phyloP scores from a whole-genome alignment of 2,329 filamentous ascomycete species.

The Penicillium aurantiogriseum region DNA sequence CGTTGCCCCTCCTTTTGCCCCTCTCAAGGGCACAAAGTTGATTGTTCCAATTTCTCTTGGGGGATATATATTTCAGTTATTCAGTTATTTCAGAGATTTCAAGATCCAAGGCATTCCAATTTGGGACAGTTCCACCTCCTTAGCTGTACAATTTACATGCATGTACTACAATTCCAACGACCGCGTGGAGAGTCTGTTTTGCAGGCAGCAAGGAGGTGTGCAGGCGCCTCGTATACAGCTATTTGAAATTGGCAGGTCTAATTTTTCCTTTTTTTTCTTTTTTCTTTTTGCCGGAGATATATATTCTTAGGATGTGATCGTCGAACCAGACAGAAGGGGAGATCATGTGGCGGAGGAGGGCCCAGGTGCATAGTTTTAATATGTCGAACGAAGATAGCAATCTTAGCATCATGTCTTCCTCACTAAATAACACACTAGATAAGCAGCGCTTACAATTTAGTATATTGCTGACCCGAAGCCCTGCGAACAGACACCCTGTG shows the following conservation, averaged over 20 bases:
- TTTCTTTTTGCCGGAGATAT: neutral
- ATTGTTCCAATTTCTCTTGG: neutral
- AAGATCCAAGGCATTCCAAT: neutral
- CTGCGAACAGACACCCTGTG: neutral
- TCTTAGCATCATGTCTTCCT: neutral
- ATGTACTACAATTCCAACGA: neutral
- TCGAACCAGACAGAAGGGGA: conserved; percentile 6
- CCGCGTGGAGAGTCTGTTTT: conserved; percentile 13
- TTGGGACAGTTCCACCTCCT: neutral
- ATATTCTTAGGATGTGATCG: conserved; percentile 2
- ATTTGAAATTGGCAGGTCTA: neutral
- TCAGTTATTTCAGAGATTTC: neutral
- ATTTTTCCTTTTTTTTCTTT: neutral
- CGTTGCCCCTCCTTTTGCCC: conserved; percentile 1
- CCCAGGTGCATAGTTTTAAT: neutral
- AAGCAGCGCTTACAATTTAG: neutral
- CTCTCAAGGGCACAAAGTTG: neutral
- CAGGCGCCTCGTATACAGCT: neutral
- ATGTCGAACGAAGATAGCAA: neutral
- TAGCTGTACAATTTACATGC: neutral
- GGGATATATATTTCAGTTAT: neutral
- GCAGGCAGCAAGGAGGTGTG: conserved; percentile 9
- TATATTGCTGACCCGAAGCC: neutral
- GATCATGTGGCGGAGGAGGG: neutral
- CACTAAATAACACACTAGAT: neutral